Percentiles rank a stretch among this genome's conserved stretches.
Evolutionary conservation across 2,329 filamentous ascomycete genomes (phyloP).

Genomic region (Dryadomyces sulphureus): DNA sequence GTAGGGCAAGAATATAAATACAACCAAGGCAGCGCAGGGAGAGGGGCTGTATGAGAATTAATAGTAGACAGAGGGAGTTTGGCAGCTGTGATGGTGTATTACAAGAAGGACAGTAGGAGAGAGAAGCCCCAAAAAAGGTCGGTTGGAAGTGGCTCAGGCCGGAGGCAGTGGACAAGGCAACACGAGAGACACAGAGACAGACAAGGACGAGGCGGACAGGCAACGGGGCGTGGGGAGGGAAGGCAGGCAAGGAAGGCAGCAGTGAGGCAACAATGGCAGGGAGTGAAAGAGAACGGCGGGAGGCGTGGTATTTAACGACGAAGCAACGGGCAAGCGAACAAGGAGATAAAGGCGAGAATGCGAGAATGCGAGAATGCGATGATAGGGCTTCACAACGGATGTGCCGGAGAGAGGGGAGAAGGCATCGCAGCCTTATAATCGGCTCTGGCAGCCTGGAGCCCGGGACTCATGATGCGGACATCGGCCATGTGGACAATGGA

Average conservation of each 20-base stretch:
- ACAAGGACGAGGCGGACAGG: background rate
- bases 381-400: conserved; percentile 7
- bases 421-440: conserved; percentile 41
- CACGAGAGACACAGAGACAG: background rate
- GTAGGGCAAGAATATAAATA: conserved; percentile 3
- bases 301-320: background rate
- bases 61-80: conserved; percentile 1
- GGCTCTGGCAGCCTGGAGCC: conserved; percentile 22
- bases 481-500: conserved; percentile 2
- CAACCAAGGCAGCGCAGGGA: background rate
- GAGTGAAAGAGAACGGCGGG: background rate
- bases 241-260: background rate
- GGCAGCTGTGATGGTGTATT: background rate
- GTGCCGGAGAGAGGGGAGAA: conserved; percentile 17
- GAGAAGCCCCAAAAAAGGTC: background rate
- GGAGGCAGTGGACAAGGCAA: background rate
- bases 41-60: conserved; percentile 2
- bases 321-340: conserved; percentile 7
- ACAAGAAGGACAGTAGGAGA: background rate
- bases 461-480: conserved; percentile 12
- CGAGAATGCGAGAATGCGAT: conserved; percentile 10
- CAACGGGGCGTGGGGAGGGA: background rate
- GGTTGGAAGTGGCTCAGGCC: background rate
- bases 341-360: conserved; percentile 13
- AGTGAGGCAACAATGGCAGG: background rate